Evolutionary conservation across 2,329 filamentous ascomycete genomes (phyloP), one percentile per base, ranked within the genome.

Genomic region (Thelonectria blattea): DNA sequence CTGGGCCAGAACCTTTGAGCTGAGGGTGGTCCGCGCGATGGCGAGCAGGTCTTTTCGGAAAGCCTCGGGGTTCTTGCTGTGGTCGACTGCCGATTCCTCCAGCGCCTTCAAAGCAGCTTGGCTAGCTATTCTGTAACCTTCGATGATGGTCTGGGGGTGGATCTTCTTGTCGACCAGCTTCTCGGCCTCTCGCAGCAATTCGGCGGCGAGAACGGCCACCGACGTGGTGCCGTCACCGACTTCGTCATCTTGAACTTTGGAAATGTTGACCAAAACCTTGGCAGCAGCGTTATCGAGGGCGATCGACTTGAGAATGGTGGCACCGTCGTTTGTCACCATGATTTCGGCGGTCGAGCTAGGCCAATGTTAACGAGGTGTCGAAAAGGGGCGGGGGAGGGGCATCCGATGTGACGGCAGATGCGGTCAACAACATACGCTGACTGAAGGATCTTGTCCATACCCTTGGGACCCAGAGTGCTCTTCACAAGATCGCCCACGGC

Each of bases 111-210:
- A 85, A 30, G 95, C 93, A 54, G 95, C 94, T 53, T 87, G 85
- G 77, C 92, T 96, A 54, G 95, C 95, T 91, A 99, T 96, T 81
- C 95, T 88, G 85, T 96, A 99, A 53, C 95, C 95, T 74, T 99
- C 95, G 74, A 99, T 99, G 78, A 99, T 99, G 53, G 95, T 98
- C 84, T 99, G 95, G 52, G 95, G 95, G 79, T 99, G 95, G 72
- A 99, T 97, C 82, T 98, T 98, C 83, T 94, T 93, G 81, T 96
- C 91, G 69, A 99, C 92, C 51, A 99, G 86, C 82, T 96, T 94
- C 83, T 99, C 95, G 49, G 95, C 95, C 80, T 99, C 95, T 65
- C 95, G 90, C 66, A 99, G 85, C 61, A 99, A 86, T 82, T 99
- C 95, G 61, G 95, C 95, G 41, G 95, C 93, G 65, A 99, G 83